These are phyloP conservation scores for Lasiosphaeriaceae sp. DNA, from an alignment of 495 filamentous ascomycete genomes.

Conservation along the genomic window DNA sequence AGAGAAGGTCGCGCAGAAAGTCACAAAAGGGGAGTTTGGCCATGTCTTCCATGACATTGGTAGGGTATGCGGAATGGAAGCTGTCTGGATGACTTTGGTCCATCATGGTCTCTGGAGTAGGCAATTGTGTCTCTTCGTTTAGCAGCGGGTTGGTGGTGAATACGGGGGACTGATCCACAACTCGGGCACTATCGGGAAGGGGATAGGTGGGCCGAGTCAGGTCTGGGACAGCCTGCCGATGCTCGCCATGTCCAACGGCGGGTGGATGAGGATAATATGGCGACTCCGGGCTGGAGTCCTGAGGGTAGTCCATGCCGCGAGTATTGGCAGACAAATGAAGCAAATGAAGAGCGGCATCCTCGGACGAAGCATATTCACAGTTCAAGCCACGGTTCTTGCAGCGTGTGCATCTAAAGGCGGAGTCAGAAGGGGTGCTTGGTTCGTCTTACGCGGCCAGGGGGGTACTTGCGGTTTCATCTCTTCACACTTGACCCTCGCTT, in stretches of 20 bases:
- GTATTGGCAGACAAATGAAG: constrained; percentile 31
- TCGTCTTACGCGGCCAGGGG: neutral
- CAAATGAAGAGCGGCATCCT: constrained; percentile 33
- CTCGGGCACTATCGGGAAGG: neutral
- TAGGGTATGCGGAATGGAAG: constrained; percentile 17
- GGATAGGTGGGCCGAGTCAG: neutral
- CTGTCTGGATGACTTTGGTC: constrained; percentile 17
- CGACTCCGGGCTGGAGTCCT: constrained; percentile 10
- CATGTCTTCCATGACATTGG: constrained; percentile 15
- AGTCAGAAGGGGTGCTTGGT: constrained; percentile 12
- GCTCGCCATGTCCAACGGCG: constrained; percentile 1
- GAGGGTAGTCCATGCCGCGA: constrained; percentile 5
- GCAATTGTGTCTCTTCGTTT: constrained; percentile 24
- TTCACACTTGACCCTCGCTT: constrained; percentile 53
- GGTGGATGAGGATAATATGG: constrained; percentile 9
- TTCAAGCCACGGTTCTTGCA: constrained; percentile 43
- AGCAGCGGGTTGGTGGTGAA: constrained; percentile 9
- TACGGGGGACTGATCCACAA: neutral
- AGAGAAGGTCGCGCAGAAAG: constrained; percentile 35
- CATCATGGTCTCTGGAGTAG: constrained; percentile 25
- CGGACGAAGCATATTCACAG: constrained; percentile 43
- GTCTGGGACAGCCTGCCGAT: neutral
- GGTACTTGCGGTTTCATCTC: constrained; percentile 36
- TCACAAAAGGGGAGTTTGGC: constrained; percentile 28
- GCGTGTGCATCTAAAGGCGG: constrained; percentile 34